Base-by-base conservation (phyloP, 371 early-diverging fungal genomes). In the Actinomortierella ambigua region DNA sequence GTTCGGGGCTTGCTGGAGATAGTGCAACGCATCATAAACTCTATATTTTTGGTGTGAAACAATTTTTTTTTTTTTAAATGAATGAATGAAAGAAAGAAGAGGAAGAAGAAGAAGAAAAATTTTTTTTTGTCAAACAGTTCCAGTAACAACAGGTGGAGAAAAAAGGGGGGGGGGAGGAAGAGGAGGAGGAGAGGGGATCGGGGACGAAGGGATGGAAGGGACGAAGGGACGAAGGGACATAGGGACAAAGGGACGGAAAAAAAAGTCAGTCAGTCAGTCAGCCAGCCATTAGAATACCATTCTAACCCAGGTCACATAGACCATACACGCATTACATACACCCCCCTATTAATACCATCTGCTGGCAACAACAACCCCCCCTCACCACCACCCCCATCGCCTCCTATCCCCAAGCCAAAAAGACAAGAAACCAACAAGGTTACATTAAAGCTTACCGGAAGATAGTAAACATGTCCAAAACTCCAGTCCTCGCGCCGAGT, bases 381-480 rank as follows among this genome's bases (percentile, higher is more conserved):
- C n/a, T n/a, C n/a, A n/a, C n/a, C n/a, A n/a, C n/a, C n/a, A n/a
- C n/a, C n/a, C n/a, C n/a, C n/a, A n/a, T n/a, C n/a, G n/a, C n/a
- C n/a, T n/a, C n/a, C n/a, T n/a, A n/a, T n/a, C n/a, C n/a, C n/a
- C n/a, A n/a, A n/a, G n/a, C n/a, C n/a, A 41, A 44, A 29, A 24
- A 50, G 17, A 23, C 4, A 22, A 23, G 7, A 50, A 7, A 50
- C 6, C 20, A 24, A 23, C 14, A 50, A 50, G 7, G 7, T 50
- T 26, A 50, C n/a, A n/a, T 27, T 75, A 63, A 46, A 60, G 26
- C 49, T 75, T 55, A 54, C 79, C 79, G 42, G 69, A 63, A 61
- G 40, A 82, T 57, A 20, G 63, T 65, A 53, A 77, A 77, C 60
- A 82, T 76, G 65, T 82, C 81, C 26, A 82, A 73, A 49, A 82